These are phyloP conservation scores for Vigna trinervia DNA, from an alignment of 306 rosid species.

Conservation along the genomic window DNA sequence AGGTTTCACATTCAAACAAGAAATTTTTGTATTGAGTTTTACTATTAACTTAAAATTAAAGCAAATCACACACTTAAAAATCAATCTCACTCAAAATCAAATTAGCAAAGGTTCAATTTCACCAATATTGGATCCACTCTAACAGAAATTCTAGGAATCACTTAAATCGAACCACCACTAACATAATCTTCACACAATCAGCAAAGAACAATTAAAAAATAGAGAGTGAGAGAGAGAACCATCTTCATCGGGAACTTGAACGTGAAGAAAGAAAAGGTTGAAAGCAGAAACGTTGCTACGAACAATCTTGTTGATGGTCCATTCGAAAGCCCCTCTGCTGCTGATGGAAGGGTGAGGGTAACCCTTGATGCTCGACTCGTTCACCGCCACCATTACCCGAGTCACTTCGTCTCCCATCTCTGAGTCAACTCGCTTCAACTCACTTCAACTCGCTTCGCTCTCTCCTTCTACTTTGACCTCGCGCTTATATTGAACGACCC, in stretches of 20 bases:
- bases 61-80: neutral
- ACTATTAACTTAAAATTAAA: neutral
- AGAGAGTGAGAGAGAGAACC: slow-evolving; percentile 54
- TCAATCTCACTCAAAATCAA: neutral
- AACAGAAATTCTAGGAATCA: neutral
- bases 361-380: slow-evolving; percentile 88
- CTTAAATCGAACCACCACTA: neutral
- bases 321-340: slow-evolving; percentile 87
- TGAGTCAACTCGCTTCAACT: slow-evolving; percentile 22
- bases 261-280: slow-evolving; percentile 82
- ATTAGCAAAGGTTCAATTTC: neutral
- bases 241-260: slow-evolving; percentile 93
- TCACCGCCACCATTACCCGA: slow-evolving; percentile 84
- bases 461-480: neutral
- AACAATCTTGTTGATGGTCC: slow-evolving; percentile 85
- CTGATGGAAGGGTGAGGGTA: slow-evolving; percentile 90
- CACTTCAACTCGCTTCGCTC: slow-evolving; percentile 10
- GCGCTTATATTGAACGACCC: slow-evolving; percentile 6
- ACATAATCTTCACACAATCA: neutral
- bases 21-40: neutral
- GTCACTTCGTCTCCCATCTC: slow-evolving; percentile 48
- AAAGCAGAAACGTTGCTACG: slow-evolving; percentile 69
- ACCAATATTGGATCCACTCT: neutral
- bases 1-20: neutral
- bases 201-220: neutral